These are phyloP conservation scores for Populus davidiana DNA, from an alignment of 345 rosid genomes.

Conservation along the genomic window DNA sequence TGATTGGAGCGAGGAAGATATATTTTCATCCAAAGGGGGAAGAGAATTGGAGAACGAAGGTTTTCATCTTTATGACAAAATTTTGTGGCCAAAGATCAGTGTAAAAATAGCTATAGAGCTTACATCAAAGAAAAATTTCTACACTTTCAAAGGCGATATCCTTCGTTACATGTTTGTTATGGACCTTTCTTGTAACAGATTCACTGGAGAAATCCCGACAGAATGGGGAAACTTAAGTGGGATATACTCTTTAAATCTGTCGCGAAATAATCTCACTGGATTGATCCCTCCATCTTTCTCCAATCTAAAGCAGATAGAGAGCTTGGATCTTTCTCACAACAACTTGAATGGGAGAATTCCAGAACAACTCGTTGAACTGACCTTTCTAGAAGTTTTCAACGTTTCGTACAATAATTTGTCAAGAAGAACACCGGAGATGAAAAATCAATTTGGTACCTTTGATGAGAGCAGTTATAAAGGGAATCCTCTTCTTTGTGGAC, in stretches of 20 bases:
- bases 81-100: accelerated
- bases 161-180: background rate
- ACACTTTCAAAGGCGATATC: background rate
- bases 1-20: too few species aligned
- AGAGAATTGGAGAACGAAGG: too few species aligned
- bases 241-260: conserved; percentile 18
- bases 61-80: too few species aligned
- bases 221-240: background rate
- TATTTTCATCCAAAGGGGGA: background rate
- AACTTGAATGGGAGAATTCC: conserved; percentile 26
- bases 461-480: conserved; percentile 14
- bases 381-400: conserved; percentile 16
- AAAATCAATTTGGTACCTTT: conserved; percentile 27
- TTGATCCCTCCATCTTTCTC: conserved; percentile 26
- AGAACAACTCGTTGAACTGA: conserved; percentile 10
- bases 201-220: background rate
- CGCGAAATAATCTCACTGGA: conserved; percentile 26
- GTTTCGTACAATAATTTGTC: conserved; percentile 39
- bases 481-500: conserved; percentile 31
- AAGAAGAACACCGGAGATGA: conserved; percentile 8
- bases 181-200: background rate
- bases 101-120: background rate
- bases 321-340: conserved; percentile 36
- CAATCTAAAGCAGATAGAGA: conserved; percentile 25
- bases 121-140: background rate